A percentile compares a stretch with the other conserved stretches of the same genome.
Conservation (phyloP, 441 rosid species). For the Hura crepitans region DNA sequence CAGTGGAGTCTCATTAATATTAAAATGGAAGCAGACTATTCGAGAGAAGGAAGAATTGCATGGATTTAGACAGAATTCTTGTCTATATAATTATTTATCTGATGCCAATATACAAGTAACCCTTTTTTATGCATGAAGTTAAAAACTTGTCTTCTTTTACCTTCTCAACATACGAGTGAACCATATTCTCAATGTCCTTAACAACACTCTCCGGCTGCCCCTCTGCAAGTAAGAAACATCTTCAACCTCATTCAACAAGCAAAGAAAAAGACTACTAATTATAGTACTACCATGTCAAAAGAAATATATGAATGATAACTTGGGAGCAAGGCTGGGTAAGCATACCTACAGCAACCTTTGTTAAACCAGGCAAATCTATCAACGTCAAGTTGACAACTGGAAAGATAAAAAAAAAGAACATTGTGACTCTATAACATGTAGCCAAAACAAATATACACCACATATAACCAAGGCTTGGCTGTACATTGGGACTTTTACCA, state of each 20-base stretch:
- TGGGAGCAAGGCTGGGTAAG: not conserved
- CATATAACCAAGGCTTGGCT: not conserved
- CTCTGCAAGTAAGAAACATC: conserved; percentile 40
- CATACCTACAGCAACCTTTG: conserved; percentile 82
- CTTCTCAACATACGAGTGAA: conserved; percentile 78
- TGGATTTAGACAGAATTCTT: not conserved
- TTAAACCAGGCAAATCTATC: conserved; percentile 80
- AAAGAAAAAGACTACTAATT: conserved; percentile 1
- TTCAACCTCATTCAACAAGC: conserved; percentile 14
- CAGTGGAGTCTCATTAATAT: not conserved
- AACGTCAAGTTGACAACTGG: conserved; percentile 79
- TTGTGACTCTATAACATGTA: not conserved
- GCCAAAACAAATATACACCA: not conserved
- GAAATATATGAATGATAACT: not conserved
- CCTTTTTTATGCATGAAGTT: not conserved
- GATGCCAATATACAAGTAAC: not conserved
- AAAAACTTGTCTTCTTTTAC: conserved; percentile 28
- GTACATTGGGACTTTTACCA: conserved; percentile 37
- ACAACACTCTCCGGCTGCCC: conserved; percentile 79
- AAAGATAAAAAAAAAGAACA: not conserved
- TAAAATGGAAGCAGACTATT: not conserved
- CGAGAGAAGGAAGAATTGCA: not conserved
- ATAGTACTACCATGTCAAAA: not conserved
- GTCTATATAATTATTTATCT: not conserved
- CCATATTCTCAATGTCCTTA: conserved; percentile 77